Conservation (phyloP, 2,329 filamentous ascomycete species). For the Neofusicoccum umdonicola region DNA sequence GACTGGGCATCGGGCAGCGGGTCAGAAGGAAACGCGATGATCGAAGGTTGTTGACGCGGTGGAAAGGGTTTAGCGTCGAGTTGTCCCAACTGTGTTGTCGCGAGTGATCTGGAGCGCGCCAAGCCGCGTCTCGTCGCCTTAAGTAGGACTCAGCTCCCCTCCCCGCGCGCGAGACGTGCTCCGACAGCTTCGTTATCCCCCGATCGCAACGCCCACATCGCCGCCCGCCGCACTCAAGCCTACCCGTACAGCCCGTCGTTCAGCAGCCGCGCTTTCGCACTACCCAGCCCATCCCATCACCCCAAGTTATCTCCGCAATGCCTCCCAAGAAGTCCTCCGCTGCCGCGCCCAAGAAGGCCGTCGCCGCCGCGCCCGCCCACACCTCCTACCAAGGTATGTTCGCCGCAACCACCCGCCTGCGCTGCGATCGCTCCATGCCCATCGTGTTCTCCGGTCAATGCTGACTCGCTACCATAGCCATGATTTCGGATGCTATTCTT, state of each 20-base stretch:
- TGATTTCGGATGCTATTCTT: slow-evolving; percentile 71
- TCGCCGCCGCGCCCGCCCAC: slow-evolving; percentile 54
- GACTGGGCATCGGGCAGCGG: slow-evolving; percentile 1
- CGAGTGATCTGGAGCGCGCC: slow-evolving; percentile 15
- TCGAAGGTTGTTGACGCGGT: slow-evolving; percentile 10
- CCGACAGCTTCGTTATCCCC: slow-evolving; percentile 8
- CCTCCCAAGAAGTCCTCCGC: slow-evolving; percentile 63
- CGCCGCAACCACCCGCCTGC: slow-evolving; percentile 45
- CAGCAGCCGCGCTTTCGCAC: slow-evolving; percentile 31
- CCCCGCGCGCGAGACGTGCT: slow-evolving; percentile 16
- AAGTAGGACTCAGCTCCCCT: slow-evolving; percentile 15
- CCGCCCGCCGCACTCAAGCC: background rate
- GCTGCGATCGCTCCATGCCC: slow-evolving; percentile 35
- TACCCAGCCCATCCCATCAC: slow-evolving; percentile 23
- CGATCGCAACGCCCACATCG: background rate
- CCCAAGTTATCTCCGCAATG: slow-evolving; percentile 47
- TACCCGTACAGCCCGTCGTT: slow-evolving; percentile 28
- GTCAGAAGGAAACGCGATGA: slow-evolving; percentile 2
- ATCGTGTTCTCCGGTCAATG: slow-evolving; percentile 52
- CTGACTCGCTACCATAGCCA: slow-evolving; percentile 59
- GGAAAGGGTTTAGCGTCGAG: slow-evolving; percentile 17
- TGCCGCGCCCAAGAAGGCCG: slow-evolving; percentile 58
- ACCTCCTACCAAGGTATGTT: slow-evolving; percentile 64
- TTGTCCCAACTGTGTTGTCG: slow-evolving; percentile 9
- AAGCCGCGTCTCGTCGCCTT: slow-evolving; percentile 15